Percentiles rank a stretch among this genome's conserved stretches.
These are phyloP conservation scores for Populus simonii DNA, from an alignment of 345 rosid species.

Conservation along the genomic window DNA sequence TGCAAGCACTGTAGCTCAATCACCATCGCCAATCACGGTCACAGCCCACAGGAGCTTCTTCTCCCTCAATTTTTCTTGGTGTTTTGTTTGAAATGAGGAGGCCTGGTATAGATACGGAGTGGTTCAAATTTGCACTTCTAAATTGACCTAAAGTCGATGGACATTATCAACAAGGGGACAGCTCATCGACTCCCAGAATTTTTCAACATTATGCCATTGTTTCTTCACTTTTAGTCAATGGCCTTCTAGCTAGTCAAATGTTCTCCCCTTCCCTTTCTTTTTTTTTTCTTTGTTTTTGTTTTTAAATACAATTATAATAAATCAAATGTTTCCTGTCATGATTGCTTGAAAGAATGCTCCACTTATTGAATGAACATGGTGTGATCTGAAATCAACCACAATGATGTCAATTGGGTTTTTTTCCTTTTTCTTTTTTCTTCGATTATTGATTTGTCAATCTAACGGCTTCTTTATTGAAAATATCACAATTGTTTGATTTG, in stretches of 20 bases:
- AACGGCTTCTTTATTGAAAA: no score
- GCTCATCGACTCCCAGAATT: background rate
- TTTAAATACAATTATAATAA: no score
- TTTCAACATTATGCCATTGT: background rate
- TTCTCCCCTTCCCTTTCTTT: no score
- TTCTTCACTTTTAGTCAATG: background rate
- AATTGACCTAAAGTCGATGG: background rate
- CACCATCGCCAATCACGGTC: slow-evolving; percentile 14
- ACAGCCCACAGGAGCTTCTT: background rate
- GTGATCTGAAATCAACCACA: background rate
- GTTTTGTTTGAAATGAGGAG: background rate
- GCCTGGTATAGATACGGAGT: background rate
- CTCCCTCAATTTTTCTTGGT: background rate
- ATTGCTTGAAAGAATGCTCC: background rate
- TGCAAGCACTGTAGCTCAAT: background rate
- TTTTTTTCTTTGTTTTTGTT: no score
- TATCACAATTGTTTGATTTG: no score
- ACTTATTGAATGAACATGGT: background rate
- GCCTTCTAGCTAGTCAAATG: background rate
- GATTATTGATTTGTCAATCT: background rate
- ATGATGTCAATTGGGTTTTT: background rate
- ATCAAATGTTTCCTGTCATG: background rate
- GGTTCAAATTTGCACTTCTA: background rate
- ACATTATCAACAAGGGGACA: background rate
- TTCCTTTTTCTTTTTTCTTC: background rate